Evolutionary conservation across 345 rosid species (phyloP), one percentile per base, ranked within the genome.

Genomic region (Dipteronia dyeriana): DNA sequence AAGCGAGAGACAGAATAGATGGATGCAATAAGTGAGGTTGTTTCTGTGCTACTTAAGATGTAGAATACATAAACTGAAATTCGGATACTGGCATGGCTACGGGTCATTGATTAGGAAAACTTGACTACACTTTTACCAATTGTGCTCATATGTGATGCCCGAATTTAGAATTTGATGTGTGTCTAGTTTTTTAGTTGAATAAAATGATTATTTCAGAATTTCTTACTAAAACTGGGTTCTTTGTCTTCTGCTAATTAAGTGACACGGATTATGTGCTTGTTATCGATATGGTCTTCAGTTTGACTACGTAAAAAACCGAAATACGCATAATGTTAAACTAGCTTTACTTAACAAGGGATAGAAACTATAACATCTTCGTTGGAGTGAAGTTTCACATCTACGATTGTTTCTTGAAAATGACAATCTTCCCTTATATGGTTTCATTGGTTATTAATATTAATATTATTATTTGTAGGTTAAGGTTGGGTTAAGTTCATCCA

Each of bases 401-500:
- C 31, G 11, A 20, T 73, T 25, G 17, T 23, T 11, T 51, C 43
- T 47, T 22, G 38, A 8, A 26, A 60, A 74, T 57, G 12, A 6
- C 38, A 1, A 45, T 63, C 25, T 57, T 41, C 4, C 53, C 8
- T 72, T 31, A 45, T 56, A 45, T 53, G 68, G 23, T 38, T 39
- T 70, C 53, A 62, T 67, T 26, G 70, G 41, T 70, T 71, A n/a
- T 80, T 53, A 9, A 41, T 41, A 14, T 49, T 49, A 13, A 12
- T 17, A 7, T 59, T 19, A 2, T 56, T 68, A n/a, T 76, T 69
- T 73, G 54, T 65, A 89, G 90, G 79, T 83, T 73, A 91, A 87
- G 86, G 90, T 92, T 1, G 93, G 90, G 80, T 74, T 91, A 3
- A 49, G 84, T 38, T 80, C 85, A 38, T 87, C 89, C 2, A 78